A percentile compares a stretch with the other conserved stretches of the same genome.
phyloP scores from a whole-genome alignment of 208 protist genomes.

The Leishmania braziliensis region DNA sequence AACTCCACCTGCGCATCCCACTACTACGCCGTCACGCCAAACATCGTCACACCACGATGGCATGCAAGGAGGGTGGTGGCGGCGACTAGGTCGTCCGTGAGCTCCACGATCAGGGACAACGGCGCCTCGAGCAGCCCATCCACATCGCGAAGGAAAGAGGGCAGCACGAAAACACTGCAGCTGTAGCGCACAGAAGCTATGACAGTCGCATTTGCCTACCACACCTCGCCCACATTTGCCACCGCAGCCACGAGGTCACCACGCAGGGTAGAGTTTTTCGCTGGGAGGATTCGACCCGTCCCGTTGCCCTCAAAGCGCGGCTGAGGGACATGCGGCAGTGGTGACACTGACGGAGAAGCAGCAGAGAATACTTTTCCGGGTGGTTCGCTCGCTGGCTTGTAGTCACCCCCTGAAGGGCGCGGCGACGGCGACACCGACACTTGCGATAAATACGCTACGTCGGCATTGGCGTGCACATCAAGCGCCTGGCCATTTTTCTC shows the following conservation, averaged over 20 bases:
- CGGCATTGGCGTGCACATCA: background rate
- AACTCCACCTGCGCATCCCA: conserved; percentile 34
- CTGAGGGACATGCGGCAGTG: conserved; percentile 12
- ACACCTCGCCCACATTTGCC: conserved; percentile 36
- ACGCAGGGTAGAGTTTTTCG: conserved; percentile 32
- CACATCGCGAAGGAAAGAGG: conserved; percentile 27
- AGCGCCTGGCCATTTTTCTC: background rate
- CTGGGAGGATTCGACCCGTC: background rate
- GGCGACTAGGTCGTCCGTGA: conserved; percentile 51
- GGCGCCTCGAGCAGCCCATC: conserved; percentile 38
- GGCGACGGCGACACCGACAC: background rate
- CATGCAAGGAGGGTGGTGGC: conserved; percentile 41
- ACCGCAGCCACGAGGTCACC: conserved; percentile 63
- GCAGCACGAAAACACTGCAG: conserved; percentile 63
- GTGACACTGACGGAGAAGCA: conserved; percentile 5
- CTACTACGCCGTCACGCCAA: conserved; percentile 46
- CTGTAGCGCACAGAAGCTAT: conserved; percentile 65
- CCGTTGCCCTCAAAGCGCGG: background rate
- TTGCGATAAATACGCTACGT: background rate
- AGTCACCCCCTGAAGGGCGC: background rate
- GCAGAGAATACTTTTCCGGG: background rate
- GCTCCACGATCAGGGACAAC: conserved; percentile 49
- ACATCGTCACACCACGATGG: conserved; percentile 39
- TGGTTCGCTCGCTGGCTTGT: conserved; percentile 16
- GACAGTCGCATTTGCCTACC: conserved; percentile 64